Evolutionary conservation across 306 rosid species (phyloP).

Genomic region (Gillenia trifoliata): DNA sequence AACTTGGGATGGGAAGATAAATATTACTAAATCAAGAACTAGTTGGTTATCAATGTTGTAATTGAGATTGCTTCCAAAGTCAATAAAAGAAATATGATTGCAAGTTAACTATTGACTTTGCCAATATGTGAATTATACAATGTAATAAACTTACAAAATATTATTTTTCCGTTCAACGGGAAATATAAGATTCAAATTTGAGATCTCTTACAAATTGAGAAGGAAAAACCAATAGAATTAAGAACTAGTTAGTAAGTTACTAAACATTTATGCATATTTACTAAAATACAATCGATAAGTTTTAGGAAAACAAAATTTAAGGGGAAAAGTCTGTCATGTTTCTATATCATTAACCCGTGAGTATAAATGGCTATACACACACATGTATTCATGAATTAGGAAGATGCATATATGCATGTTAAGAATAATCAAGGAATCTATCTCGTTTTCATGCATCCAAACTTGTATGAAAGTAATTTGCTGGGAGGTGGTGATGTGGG

Average conservation of each 20-base stretch:
- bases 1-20: not conserved
- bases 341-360: not conserved
- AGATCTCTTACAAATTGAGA: not conserved
- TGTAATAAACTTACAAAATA: not conserved
- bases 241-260: not conserved
- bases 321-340: too few relatives aligned
- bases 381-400: too few relatives aligned
- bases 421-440: not conserved
- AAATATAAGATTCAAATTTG: not conserved
- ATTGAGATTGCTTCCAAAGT: too few relatives aligned
- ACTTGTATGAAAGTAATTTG: constrained; percentile 23
- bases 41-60: too few relatives aligned
- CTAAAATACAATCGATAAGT: not conserved
- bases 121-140: not conserved
- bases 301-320: too few relatives aligned
- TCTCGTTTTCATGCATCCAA: not conserved
- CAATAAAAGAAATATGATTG: too few relatives aligned
- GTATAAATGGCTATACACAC: not conserved
- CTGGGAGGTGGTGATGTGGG: constrained; percentile 38
- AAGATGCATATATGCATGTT: not conserved
- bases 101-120: too few relatives aligned
- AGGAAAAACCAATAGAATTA: not conserved
- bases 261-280: not conserved
- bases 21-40: not conserved
- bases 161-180: not conserved